A percentile compares a stretch with the other conserved stretches of the same genome.
Conservation (phyloP, 129 eudicot species). For the Escallonia herrerae region DNA sequence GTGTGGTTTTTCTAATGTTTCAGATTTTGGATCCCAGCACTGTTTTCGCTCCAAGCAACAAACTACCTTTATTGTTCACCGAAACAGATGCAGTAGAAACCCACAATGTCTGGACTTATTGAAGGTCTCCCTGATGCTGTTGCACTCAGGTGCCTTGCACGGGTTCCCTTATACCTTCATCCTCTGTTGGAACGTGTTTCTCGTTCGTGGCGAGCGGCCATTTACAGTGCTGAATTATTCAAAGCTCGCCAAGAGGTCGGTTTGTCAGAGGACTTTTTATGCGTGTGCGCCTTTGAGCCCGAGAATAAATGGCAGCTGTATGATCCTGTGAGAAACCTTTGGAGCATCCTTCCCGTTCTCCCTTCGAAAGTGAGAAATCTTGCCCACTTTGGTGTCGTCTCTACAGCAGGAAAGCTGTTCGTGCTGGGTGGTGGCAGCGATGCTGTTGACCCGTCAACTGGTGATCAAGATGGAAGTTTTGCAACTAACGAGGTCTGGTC, state of each 20-base stretch:
- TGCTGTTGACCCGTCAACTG: slow-evolving; percentile 87
- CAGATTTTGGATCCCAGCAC: neutral
- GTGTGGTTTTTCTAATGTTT: neutral
- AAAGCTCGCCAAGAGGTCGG: slow-evolving; percentile 78
- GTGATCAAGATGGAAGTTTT: slow-evolving; percentile 94
- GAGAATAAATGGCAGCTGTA: slow-evolving; percentile 87
- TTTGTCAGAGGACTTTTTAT: slow-evolving; percentile 55
- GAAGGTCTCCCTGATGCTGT: slow-evolving; percentile 98
- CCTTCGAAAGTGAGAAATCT: slow-evolving; percentile 77
- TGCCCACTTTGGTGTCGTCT: slow-evolving; percentile 76
- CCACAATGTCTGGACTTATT: slow-evolving; percentile 65
- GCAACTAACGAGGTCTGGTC: slow-evolving; percentile 94
- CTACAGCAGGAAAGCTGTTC: slow-evolving; percentile 70
- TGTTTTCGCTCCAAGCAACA: neutral
- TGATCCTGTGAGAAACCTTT: slow-evolving; percentile 62
- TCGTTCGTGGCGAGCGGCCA: slow-evolving; percentile 74
- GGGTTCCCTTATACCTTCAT: slow-evolving; percentile 73
- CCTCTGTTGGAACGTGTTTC: slow-evolving; percentile 67
- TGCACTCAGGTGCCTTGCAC: slow-evolving; percentile 82
- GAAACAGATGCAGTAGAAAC: slow-evolving; percentile 2
- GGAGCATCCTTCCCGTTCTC: slow-evolving; percentile 84
- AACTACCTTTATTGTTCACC: neutral
- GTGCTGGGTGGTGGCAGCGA: slow-evolving; percentile 97
- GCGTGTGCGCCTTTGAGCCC: slow-evolving; percentile 88
- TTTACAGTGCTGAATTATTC: slow-evolving; percentile 62